Conservation (phyloP, 164 flowering plant genomes). For the Berberis vulgaris region DNA sequence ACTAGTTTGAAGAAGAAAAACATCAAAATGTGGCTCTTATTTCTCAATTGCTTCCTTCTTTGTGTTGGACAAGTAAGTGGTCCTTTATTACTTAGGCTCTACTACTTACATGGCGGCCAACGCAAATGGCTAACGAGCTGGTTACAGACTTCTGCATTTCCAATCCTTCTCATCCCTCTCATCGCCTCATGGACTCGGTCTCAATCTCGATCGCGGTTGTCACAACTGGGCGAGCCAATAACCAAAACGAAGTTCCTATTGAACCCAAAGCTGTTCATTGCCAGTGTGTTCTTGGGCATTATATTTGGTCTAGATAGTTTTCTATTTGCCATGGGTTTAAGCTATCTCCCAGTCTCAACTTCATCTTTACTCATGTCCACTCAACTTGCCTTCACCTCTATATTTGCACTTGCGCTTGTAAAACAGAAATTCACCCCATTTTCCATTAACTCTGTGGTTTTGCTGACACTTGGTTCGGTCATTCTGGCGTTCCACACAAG, state of each 20-base stretch:
- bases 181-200: conserved; percentile 8
- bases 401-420: conserved; percentile 21
- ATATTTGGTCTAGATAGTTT: conserved; percentile 12
- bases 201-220: neutral
- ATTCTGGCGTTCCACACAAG: conserved; percentile 17
- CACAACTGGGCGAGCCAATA: too few relatives aligned
- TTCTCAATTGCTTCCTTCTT: conserved; percentile 12
- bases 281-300: conserved; percentile 11
- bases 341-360: conserved; percentile 22
- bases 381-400: conserved; percentile 31
- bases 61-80: conserved; percentile 14
- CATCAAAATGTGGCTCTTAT: conserved; percentile 9
- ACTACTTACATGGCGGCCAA: conserved; percentile 21
- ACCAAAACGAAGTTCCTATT: neutral
- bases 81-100: conserved; percentile 17
- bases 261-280: conserved; percentile 1
- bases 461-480: conserved; percentile 22
- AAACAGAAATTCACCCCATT: conserved; percentile 21
- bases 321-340: conserved; percentile 14
- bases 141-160: conserved; percentile 17
- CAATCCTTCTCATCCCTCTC: conserved; percentile 13
- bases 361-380: conserved; percentile 17
- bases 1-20: conserved; percentile 1
- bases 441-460: conserved; percentile 18
- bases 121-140: conserved; percentile 24